These are phyloP conservation scores for Barnettozyma hawaiiensis DNA, from an alignment of 1,139 yeast species.

Conservation along the genomic window DNA sequence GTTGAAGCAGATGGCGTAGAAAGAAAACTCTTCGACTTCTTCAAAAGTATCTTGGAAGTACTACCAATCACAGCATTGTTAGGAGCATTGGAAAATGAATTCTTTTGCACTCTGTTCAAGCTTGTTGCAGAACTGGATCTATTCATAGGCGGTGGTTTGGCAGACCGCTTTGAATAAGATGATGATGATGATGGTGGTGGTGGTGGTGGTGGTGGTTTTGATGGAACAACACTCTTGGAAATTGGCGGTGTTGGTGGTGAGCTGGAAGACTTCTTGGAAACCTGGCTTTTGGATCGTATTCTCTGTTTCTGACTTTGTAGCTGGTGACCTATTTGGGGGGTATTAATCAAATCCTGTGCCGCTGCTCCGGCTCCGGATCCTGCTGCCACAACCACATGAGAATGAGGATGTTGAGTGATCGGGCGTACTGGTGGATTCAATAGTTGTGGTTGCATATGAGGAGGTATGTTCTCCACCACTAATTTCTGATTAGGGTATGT, in stretches of 20 bases:
- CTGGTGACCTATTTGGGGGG: too few species aligned
- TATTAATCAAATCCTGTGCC: too few species aligned
- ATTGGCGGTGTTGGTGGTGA: slow-evolving; percentile 13
- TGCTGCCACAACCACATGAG: neutral
- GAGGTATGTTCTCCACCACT: neutral
- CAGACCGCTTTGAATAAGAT: slow-evolving; percentile 4
- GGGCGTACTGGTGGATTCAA: neutral
- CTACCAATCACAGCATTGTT: slow-evolving; percentile 7
- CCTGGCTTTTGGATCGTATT: slow-evolving; percentile 1
- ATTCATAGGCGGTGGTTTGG: slow-evolving; percentile 14
- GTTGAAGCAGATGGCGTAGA: slow-evolving; percentile 10
- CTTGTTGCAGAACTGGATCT: slow-evolving; percentile 23
- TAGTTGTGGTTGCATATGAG: slow-evolving; percentile 1
- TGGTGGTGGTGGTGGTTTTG: slow-evolving; percentile 8
- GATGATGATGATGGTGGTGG: slow-evolving; percentile 13
- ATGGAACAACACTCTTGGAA: neutral
- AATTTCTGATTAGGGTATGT: neutral
- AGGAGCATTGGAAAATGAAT: slow-evolving; percentile 8
- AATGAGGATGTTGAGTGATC: neutral
- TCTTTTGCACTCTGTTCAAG: slow-evolving; percentile 18
- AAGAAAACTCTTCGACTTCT: slow-evolving; percentile 23
- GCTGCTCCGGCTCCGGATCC: too few species aligned
- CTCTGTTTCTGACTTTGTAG: neutral
- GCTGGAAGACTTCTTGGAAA: neutral
- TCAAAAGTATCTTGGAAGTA: slow-evolving; percentile 11